Conservation (phyloP, 768 basidiomycete genomes). For the Amanita pseudoporphyria region DNA sequence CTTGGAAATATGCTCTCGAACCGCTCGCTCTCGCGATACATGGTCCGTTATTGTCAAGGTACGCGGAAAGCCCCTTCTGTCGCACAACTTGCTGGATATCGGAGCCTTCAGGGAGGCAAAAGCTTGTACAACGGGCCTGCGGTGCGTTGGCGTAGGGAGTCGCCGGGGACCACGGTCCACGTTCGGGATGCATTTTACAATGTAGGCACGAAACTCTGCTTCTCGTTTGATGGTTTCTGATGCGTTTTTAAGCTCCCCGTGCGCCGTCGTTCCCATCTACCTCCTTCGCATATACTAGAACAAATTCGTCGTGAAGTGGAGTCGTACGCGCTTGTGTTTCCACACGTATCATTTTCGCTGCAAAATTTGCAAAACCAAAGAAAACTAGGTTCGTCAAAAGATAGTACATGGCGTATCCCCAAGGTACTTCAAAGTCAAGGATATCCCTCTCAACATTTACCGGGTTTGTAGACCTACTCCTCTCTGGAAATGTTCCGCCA, state of each 20-base stretch:
- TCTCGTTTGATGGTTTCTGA: constrained; percentile 6
- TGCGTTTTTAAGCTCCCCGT: constrained; percentile 55
- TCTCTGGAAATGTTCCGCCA: constrained; percentile 60
- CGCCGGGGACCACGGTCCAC: constrained; percentile 70
- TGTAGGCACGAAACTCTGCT: constrained; percentile 30
- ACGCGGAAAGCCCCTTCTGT: constrained; percentile 1
- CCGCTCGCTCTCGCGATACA: constrained; percentile 46
- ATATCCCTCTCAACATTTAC: neutral
- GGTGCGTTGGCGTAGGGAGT: constrained; percentile 63
- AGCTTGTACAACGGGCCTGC: constrained; percentile 65
- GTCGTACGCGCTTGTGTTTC: constrained; percentile 62
- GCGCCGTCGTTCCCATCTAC: constrained; percentile 62
- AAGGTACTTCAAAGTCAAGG: constrained; percentile 36
- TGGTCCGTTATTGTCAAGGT: constrained; percentile 81
- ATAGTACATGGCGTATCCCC: constrained; percentile 48
- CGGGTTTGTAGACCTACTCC: constrained; percentile 44
- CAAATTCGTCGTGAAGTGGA: constrained; percentile 66
- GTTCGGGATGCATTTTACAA: constrained; percentile 89
- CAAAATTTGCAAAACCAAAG: constrained; percentile 39
- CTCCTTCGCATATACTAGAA: constrained; percentile 50
- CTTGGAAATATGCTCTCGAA: constrained; percentile 78
- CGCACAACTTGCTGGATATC: neutral
- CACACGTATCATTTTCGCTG: constrained; percentile 57
- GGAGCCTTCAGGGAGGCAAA: constrained; percentile 45
- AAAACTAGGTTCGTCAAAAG: constrained; percentile 27